phyloP scores from a whole-genome alignment of 192 early-diverging fungal genomes.

The Coemansia sp. region DNA sequence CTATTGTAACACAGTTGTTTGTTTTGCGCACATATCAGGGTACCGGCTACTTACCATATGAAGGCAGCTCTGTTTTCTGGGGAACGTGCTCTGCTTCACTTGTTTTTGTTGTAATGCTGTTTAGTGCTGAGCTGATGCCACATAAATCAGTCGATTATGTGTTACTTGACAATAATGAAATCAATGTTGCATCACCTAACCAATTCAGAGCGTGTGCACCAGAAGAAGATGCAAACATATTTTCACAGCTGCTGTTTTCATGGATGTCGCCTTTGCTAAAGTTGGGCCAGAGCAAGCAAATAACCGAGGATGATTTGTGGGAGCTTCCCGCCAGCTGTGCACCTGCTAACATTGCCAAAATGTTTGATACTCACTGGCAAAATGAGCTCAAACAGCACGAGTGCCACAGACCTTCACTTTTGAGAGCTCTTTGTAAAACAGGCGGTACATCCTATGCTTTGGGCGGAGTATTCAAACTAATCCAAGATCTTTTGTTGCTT shows the following conservation, averaged over 20 bases:
- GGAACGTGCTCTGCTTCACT: not conserved
- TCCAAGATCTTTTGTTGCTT: conserved; percentile 72
- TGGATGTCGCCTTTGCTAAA: conserved; percentile 86
- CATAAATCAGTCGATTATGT: conserved; percentile 8
- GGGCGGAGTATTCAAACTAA: conserved; percentile 71
- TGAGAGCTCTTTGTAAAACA: conserved; percentile 55
- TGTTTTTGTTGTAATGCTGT: not conserved
- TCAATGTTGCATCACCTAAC: not conserved
- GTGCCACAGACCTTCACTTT: conserved; percentile 56
- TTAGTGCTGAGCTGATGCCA: conserved; percentile 18
- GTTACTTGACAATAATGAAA: not conserved
- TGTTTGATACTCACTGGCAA: conserved; percentile 68
- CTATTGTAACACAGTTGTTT: not conserved
- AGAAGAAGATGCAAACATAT: conserved; percentile 52
- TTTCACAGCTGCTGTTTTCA: conserved; percentile 62
- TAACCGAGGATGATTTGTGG: conserved; percentile 73
- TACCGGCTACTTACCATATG: no score
- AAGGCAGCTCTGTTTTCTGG: no score
- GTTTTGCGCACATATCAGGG: conserved; percentile 23
- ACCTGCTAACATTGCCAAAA: conserved; percentile 54
- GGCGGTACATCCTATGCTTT: conserved; percentile 65
- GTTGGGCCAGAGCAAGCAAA: conserved; percentile 64
- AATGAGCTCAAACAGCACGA: conserved; percentile 55
- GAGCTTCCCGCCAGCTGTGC: conserved; percentile 56
- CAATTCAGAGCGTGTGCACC: conserved; percentile 48